Evolutionary conservation across 805 yeast species (phyloP).

Genomic region (Yamadazyma takamatsuzukensis): DNA sequence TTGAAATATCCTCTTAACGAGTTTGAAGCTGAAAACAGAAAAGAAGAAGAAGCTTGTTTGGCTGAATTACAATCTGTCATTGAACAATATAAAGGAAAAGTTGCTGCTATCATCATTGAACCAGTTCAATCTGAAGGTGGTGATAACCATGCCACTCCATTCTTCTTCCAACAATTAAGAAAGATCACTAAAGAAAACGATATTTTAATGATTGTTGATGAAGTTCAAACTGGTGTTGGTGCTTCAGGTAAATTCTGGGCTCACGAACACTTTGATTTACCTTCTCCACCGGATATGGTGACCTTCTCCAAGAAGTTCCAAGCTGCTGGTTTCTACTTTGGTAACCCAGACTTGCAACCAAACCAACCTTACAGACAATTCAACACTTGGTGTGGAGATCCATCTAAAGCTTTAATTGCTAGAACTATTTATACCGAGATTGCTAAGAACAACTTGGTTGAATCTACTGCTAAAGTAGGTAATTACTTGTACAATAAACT

Average conservation of each 20-base stretch:
- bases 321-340: constrained; percentile 68
- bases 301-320: constrained; percentile 72
- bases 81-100: constrained; percentile 34
- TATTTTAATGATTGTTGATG: constrained; percentile 62
- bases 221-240: constrained; percentile 74
- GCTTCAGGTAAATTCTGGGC: constrained; percentile 74
- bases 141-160: constrained; percentile 64
- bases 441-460: constrained; percentile 44
- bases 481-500: constrained; percentile 48
- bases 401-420: constrained; percentile 64
- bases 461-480: constrained; percentile 50
- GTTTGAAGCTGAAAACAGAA: constrained; percentile 35
- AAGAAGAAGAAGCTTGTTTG: constrained; percentile 48
- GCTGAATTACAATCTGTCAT: constrained; percentile 40
- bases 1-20: constrained; percentile 41
- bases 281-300: constrained; percentile 64
- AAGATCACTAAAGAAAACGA: constrained; percentile 55
- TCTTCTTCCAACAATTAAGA: constrained; percentile 61
- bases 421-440: constrained; percentile 57
- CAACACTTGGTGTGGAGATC: constrained; percentile 80
- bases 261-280: constrained; percentile 63
- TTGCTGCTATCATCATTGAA: constrained; percentile 54
- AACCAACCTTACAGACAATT: constrained; percentile 64
- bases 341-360: constrained; percentile 56
- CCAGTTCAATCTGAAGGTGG: constrained; percentile 77